Base-by-base conservation (phyloP, 1,139 yeast species). In the Blastobotrys petasosporus region DNA sequence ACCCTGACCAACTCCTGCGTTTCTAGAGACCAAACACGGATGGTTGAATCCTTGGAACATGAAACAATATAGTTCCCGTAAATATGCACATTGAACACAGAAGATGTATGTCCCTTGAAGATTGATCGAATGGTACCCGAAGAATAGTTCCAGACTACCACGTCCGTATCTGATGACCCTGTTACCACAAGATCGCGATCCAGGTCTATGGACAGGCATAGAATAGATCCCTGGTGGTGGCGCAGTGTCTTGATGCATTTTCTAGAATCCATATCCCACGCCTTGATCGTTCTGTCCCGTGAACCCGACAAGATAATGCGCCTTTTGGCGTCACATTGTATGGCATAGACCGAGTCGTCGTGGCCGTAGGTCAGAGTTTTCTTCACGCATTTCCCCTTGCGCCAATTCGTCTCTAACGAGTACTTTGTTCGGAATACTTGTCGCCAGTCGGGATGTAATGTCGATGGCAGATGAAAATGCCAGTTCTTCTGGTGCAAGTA, bases 41-140 rank as follows among this genome's bases (percentile, higher is more conserved):
- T 74, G 1, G 96, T 82, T n/a, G 94, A 87, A 63, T 92, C 99
- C 64, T 92, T 92, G 3, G 97, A 88, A 2, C 87, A 90, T 4
- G 95, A 82, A 7, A 48, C 32, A 7, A 42, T 25, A 25, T 43
- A 37, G 20, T 43, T 17, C n/a, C 37, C 10, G 23, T 32, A 42
- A 17, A 45, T 37, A 23, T 33, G 37, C 11, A 46, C 49, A 23
- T 46, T 48, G 42, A 45, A 41, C 32, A 46, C 51, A 11, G 51
- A 37, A 7, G 40, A 41, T 3, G 13, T n/a, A 33, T 48, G 51
- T 9, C 49, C 51, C 4, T 5, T 15, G 8, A 48, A 36, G 3
- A 29, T 30, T 9, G 38, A 34, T 7, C 15, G 20, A 20, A 45
- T 43, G 16, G 17, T 10, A 16, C 38, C 46, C 4, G 44, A 28